Evolutionary conservation across 2,329 filamentous ascomycete species (phyloP).

Genomic region (Ophiostoma sp.): DNA sequence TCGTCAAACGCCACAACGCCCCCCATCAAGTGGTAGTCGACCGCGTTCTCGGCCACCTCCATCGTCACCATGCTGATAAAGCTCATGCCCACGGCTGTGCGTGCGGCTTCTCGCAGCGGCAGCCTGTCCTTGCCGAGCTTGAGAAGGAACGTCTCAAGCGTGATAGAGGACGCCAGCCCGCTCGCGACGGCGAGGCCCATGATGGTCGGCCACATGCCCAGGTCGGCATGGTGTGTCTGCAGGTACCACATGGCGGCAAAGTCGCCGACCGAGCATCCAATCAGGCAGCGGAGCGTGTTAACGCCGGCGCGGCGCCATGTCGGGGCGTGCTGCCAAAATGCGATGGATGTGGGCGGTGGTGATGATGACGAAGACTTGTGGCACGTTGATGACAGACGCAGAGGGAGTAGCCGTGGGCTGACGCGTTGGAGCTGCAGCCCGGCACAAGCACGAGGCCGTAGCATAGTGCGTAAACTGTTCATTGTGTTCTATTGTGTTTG

Average conservation of each 20-base stretch:
- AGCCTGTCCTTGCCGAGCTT: conserved; percentile 31
- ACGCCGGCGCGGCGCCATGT: conserved; percentile 47
- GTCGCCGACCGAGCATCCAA: conserved; percentile 52
- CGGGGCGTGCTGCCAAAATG: conserved; percentile 34
- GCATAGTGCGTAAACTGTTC: background rate
- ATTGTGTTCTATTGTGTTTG: background rate
- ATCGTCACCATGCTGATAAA: conserved; percentile 55
- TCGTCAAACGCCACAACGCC: conserved; percentile 44
- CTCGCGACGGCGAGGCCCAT: conserved; percentile 52
- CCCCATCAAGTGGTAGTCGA: conserved; percentile 52
- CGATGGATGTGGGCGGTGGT: background rate
- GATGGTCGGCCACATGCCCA: conserved; percentile 41
- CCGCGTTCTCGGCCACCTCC: conserved; percentile 50
- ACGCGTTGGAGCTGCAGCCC: background rate
- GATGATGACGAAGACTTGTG: background rate
- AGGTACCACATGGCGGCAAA: conserved; percentile 53
- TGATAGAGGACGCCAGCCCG: conserved; percentile 35
- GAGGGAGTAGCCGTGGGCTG: background rate
- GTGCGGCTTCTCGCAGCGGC: conserved; percentile 42
- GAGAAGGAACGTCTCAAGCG: background rate
- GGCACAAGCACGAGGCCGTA: background rate
- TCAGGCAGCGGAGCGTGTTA: conserved; percentile 51
- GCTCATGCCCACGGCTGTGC: conserved; percentile 54
- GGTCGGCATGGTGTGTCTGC: conserved; percentile 42
- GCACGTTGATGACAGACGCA: background rate